These are phyloP conservation scores for Ogataea thermomethanolica DNA, from an alignment of 805 yeast species.

Conservation along the genomic window DNA sequence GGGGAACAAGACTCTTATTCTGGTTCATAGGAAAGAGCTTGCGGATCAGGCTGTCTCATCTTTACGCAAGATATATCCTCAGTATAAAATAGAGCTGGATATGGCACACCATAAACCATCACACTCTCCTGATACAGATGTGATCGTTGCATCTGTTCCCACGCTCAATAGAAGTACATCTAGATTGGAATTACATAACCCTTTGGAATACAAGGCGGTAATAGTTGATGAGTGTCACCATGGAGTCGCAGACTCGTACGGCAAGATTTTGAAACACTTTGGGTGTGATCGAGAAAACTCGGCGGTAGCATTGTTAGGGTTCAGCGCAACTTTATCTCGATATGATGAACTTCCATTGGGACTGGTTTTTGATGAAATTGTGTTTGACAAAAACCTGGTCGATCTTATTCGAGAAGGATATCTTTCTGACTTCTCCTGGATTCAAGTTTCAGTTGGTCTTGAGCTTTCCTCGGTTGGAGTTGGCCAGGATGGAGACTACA, in stretches of 20 bases:
- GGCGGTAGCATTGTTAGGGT: slow-evolving; percentile 65
- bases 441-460: slow-evolving; percentile 47
- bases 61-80: slow-evolving; percentile 46
- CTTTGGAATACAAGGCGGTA: slow-evolving; percentile 62
- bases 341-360: slow-evolving; percentile 64
- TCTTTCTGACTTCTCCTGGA: slow-evolving; percentile 65
- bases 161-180: slow-evolving; percentile 44
- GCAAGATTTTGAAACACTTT: slow-evolving; percentile 56
- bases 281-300: slow-evolving; percentile 40
- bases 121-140: slow-evolving; percentile 44
- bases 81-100: slow-evolving; percentile 56
- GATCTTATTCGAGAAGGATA: slow-evolving; percentile 68
- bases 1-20: slow-evolving; percentile 47
- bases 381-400: slow-evolving; percentile 59
- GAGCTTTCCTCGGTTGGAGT: slow-evolving; percentile 24
- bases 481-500: slow-evolving; percentile 49
- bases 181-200: slow-evolving; percentile 52
- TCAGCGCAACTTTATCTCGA: slow-evolving; percentile 83
- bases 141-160: slow-evolving; percentile 75
- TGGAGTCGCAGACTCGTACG: slow-evolving; percentile 70
- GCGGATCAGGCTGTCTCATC: slow-evolving; percentile 64
- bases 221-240: slow-evolving; percentile 94
- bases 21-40: slow-evolving; percentile 81
- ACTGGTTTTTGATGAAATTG: slow-evolving; percentile 65
- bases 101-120: slow-evolving; percentile 54